Evolutionary conservation across 2,329 filamentous ascomycete species (phyloP).

Genomic region (Nakataea oryzae): DNA sequence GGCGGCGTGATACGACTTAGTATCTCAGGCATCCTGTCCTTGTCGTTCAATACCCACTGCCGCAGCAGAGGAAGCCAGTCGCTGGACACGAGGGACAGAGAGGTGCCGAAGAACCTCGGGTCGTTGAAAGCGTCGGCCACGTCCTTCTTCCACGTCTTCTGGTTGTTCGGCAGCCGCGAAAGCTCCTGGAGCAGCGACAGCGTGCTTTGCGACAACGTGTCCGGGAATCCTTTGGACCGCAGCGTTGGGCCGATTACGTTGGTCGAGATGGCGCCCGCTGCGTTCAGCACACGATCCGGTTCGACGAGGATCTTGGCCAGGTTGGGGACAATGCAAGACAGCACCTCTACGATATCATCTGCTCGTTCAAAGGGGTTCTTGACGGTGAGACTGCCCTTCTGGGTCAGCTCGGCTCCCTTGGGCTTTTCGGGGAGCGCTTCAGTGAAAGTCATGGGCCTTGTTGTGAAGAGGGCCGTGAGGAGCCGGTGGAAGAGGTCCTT

Average conservation of each 20-base stretch:
- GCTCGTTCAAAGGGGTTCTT: conserved; percentile 36
- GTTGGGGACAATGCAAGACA: conserved; percentile 69
- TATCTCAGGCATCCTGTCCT: conserved; percentile 77
- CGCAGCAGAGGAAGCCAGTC: conserved; percentile 77
- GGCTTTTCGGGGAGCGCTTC: conserved; percentile 36
- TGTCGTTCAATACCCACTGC: conserved; percentile 79
- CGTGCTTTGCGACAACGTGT: conserved; percentile 64
- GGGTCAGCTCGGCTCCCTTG: conserved; percentile 23
- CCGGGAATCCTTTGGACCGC: conserved; percentile 76
- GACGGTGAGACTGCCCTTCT: conserved; percentile 16
- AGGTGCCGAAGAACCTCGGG: conserved; percentile 68
- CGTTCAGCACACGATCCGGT: conserved; percentile 69
- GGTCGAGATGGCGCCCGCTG: conserved; percentile 70
- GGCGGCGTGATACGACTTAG: conserved; percentile 70
- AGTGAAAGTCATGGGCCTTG: conserved; percentile 64
- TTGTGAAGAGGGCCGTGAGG: conserved; percentile 89
- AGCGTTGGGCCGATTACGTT: conserved; percentile 76
- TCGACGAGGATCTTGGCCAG: conserved; percentile 78
- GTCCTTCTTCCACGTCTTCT: conserved; percentile 90
- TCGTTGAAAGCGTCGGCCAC: conserved; percentile 89
- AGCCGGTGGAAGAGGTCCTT: conserved; percentile 84
- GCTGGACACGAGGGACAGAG: conserved; percentile 51
- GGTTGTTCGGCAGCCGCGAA: conserved; percentile 64
- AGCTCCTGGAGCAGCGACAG: conserved; percentile 69
- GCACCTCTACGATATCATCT: conserved; percentile 69